These are phyloP conservation scores for Gastrodia elata DNA, from an alignment of 106 monocot species.

Conservation along the genomic window DNA sequence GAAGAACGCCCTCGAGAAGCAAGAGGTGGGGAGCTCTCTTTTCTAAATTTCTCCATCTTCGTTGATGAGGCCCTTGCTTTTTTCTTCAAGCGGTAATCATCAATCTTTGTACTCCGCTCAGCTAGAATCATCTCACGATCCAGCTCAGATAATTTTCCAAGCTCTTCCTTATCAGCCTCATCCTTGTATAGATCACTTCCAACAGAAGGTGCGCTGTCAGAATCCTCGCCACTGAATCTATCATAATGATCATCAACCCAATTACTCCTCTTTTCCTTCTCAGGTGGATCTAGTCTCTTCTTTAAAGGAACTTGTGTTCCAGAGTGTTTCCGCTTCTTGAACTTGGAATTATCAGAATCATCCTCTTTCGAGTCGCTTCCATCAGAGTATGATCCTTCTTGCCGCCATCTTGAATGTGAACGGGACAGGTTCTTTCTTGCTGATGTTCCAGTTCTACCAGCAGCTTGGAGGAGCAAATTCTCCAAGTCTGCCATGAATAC, in stretches of 20 bases:
- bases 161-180: slow-evolving; percentile 72
- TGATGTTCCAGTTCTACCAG: slow-evolving; percentile 55
- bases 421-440: slow-evolving; percentile 28
- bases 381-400: slow-evolving; percentile 24
- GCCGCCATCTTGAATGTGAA: slow-evolving; percentile 25
- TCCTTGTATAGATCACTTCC: slow-evolving; percentile 89
- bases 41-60: slow-evolving; percentile 36
- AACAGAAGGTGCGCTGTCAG: slow-evolving; percentile 61
- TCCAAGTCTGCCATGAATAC: slow-evolving; percentile 55
- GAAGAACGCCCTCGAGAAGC: slow-evolving; percentile 48
- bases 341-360: slow-evolving; percentile 38
- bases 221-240: slow-evolving; percentile 41
- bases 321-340: slow-evolving; percentile 26
- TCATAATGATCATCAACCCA: slow-evolving; percentile 30
- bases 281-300: slow-evolving; percentile 44
- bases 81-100: slow-evolving; percentile 66
- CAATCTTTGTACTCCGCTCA: slow-evolving; percentile 49
- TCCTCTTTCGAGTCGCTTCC: slow-evolving; percentile 46
- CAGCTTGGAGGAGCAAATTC: slow-evolving; percentile 63
- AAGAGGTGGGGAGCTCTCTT: slow-evolving; percentile 40
- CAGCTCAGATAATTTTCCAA: slow-evolving; percentile 59
- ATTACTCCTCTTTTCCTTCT: slow-evolving; percentile 22
- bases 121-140: slow-evolving; percentile 82
- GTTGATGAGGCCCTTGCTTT: slow-evolving; percentile 51
- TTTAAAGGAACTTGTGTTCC: slow-evolving; percentile 46